Base-by-base conservation (phyloP, 176 grass and related monocot species). In the Poa pratensis region DNA sequence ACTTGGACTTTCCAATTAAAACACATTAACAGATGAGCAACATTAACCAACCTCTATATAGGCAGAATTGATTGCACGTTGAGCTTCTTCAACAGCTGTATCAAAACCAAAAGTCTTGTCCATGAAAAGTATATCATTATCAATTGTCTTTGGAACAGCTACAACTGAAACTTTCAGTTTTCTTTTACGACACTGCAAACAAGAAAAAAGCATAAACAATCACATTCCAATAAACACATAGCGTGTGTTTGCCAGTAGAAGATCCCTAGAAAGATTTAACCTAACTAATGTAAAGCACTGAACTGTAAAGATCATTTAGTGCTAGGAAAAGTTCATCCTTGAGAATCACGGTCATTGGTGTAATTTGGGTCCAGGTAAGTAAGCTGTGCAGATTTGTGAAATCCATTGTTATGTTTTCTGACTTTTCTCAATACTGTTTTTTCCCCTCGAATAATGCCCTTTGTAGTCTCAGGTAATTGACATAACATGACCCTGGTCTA, bases 51-150 rank as follows among this genome's bases (percentile, higher is more conserved):
- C 96, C 96, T 98, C 96, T 75, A 98, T 96, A 79, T 98, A 98
- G 32, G 93, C 96, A 92, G 96, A 95, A 82, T 94, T 94, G 59
- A 98, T 95, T 63, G 96, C 93, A 75, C 89, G 86, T 39, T 94
- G 96, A 75, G 96, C 93, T 93, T 98, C 93, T 92, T 98, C 96
- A 52, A 98, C 93, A 84, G 93, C 93, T 27, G 96, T 98, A 85
- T 98, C 96, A 85, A 98, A 98, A 76, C 93, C 96, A 90, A 98
- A 98, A 8, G 93, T 98, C 78, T 95, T 98, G 80, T 98, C 96
- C 93, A 98, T 95, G 43, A 94, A 87, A 80, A 92, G 96, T 88
- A 98, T 98, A 89, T 95, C 96, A 89, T 98, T 98, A 77, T 95
- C 93, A 50, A 98, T 95, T n/a, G 96, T 98, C 89, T 98, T 98